Conservation (phyloP, 2,329 filamentous ascomycete genomes). For the Fusarium newnesense region DNA sequence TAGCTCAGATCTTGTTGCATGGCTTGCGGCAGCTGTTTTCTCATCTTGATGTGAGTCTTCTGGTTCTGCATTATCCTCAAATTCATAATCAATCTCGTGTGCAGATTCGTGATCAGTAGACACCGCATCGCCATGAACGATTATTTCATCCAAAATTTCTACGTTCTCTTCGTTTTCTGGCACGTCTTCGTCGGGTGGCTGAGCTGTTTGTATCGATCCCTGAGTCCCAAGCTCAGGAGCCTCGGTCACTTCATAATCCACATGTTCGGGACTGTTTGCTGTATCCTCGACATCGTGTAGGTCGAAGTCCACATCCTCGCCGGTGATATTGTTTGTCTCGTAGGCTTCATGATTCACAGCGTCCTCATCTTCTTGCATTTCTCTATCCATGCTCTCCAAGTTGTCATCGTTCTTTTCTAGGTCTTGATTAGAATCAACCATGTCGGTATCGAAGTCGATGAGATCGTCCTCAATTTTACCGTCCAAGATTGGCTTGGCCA, state of each 20-base stretch:
- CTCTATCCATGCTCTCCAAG: conserved; percentile 24
- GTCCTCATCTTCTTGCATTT: conserved; percentile 35
- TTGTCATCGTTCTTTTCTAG: conserved; percentile 6
- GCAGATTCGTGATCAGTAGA: conserved; percentile 27
- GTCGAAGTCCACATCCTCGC: conserved; percentile 37
- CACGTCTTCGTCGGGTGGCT: not conserved
- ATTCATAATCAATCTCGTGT: conserved; percentile 48
- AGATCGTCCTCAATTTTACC: conserved; percentile 48
- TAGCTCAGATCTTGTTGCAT: not conserved
- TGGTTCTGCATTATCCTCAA: conserved; percentile 39
- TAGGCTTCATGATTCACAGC: conserved; percentile 27
- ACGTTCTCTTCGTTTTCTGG: conserved; percentile 5
- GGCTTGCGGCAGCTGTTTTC: conserved; percentile 20
- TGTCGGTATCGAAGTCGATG: conserved; percentile 53
- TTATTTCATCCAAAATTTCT: conserved; percentile 11
- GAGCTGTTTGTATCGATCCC: conserved; percentile 15
- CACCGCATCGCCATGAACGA: not conserved
- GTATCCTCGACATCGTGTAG: conserved; percentile 21
- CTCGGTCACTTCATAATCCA: conserved; percentile 12
- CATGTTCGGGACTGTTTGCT: conserved; percentile 9
- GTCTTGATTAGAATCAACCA: conserved; percentile 37
- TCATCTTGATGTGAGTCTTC: conserved; percentile 1
- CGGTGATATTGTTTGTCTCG: conserved; percentile 34
- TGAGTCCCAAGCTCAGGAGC: conserved; percentile 12
- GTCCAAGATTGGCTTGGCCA: conserved; percentile 40